A percentile compares a stretch with the other conserved stretches of the same genome.
phyloP scores from a whole-genome alignment of 2,329 filamentous ascomycete species.

The Dothideomycetidae sp. region DNA sequence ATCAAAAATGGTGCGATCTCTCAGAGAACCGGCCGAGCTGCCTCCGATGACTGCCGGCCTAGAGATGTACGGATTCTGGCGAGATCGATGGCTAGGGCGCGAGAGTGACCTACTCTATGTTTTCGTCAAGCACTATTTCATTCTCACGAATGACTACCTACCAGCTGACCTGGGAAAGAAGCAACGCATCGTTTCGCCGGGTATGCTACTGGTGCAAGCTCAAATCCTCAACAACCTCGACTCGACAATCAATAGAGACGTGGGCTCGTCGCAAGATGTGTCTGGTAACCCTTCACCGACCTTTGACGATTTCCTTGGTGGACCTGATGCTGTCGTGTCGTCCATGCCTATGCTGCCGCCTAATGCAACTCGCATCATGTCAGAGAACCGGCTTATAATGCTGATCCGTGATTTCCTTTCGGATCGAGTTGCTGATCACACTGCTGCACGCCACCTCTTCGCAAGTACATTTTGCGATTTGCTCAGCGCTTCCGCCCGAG shows the following conservation, averaged over 20 bases:
- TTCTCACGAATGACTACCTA: slow-evolving; percentile 54
- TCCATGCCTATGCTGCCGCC: slow-evolving; percentile 47
- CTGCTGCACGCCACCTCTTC: slow-evolving; percentile 52
- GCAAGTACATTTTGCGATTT: slow-evolving; percentile 60
- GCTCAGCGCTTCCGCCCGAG: slow-evolving; percentile 58
- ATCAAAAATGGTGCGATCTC: slow-evolving; percentile 40
- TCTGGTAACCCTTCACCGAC: slow-evolving; percentile 35
- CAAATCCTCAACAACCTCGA: slow-evolving; percentile 70
- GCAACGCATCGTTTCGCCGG: slow-evolving; percentile 55
- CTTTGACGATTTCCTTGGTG: slow-evolving; percentile 51
- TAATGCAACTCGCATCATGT: slow-evolving; percentile 66
- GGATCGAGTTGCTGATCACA: slow-evolving; percentile 40
- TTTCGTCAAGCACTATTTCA: slow-evolving; percentile 77
- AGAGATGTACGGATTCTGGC: slow-evolving; percentile 76
- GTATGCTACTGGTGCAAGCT: slow-evolving; percentile 65
- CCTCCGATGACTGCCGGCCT: slow-evolving; percentile 58
- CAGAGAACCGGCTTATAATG: slow-evolving; percentile 75
- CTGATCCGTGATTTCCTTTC: slow-evolving; percentile 68
- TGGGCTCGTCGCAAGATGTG: slow-evolving; percentile 32
- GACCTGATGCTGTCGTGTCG: slow-evolving; percentile 52
- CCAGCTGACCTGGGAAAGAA: slow-evolving; percentile 33
- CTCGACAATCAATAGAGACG: slow-evolving; percentile 66
- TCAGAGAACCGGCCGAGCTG: slow-evolving; percentile 51
- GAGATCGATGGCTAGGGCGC: slow-evolving; percentile 69
- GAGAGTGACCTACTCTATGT: slow-evolving; percentile 87